Conservation (phyloP, 257 asterid species). For the Gentiana dahurica region DNA sequence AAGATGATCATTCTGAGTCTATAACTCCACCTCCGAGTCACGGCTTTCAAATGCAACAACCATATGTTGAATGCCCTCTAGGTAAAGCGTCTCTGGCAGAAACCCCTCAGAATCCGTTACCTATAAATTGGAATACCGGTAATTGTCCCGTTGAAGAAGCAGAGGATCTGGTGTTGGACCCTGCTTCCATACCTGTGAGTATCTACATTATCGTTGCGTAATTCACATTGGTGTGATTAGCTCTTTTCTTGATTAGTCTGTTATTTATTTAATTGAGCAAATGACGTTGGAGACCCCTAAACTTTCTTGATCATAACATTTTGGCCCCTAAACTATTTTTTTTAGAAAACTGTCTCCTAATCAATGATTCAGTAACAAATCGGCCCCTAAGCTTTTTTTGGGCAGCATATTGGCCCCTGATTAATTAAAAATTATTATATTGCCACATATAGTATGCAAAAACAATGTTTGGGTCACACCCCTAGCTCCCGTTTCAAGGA, state of each 20-base stretch:
- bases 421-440: too few relatives aligned
- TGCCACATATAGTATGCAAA: too few relatives aligned
- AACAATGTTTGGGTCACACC: too few relatives aligned
- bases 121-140: slow-evolving; percentile 13
- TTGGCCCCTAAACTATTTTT: too few relatives aligned
- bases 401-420: too few relatives aligned
- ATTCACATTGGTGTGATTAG: neutral
- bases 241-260: neutral
- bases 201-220: neutral
- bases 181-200: slow-evolving; percentile 47
- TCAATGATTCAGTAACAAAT: too few relatives aligned
- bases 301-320: too few relatives aligned
- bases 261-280: neutral
- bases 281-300: too few relatives aligned
- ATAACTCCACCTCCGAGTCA: slow-evolving; percentile 24
- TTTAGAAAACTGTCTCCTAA: too few relatives aligned
- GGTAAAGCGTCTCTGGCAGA: slow-evolving; percentile 16
- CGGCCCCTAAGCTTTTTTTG: too few relatives aligned
- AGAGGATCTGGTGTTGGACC: slow-evolving; percentile 21
- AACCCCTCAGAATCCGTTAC: slow-evolving; percentile 11
- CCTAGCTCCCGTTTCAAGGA: too few relatives aligned
- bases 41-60: slow-evolving; percentile 20
- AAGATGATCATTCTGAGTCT: slow-evolving; percentile 40
- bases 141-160: slow-evolving; percentile 17
- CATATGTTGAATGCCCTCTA: slow-evolving; percentile 21